Percentiles rank a stretch among this genome's conserved stretches.
Conservation (phyloP, 805 yeast genomes). For the Metschnikowia proteae region DNA sequence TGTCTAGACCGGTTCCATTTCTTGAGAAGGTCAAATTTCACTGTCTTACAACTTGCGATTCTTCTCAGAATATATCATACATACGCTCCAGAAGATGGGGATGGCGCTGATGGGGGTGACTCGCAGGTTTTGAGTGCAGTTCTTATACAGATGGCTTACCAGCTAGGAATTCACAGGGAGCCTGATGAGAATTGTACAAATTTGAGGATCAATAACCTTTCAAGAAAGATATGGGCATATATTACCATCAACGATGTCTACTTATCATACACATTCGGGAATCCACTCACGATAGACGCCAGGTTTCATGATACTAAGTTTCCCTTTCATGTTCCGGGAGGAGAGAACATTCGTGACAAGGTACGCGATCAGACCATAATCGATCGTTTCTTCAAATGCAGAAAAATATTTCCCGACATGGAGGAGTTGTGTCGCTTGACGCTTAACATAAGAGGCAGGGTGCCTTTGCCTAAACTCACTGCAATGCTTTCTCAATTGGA, state of each 20-base stretch:
- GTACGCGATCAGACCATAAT: slow-evolving; percentile 10
- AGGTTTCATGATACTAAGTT: slow-evolving; percentile 13
- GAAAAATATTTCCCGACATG: slow-evolving; percentile 4
- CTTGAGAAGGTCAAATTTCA: slow-evolving; percentile 32
- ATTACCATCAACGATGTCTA: slow-evolving; percentile 14
- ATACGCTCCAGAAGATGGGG: slow-evolving; percentile 41
- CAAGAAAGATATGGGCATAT: slow-evolving; percentile 25
- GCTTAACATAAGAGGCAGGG: slow-evolving; percentile 9
- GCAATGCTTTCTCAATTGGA: slow-evolving; percentile 8
- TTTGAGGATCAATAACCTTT: slow-evolving; percentile 19
- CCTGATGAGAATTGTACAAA: slow-evolving; percentile 38
- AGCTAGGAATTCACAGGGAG: slow-evolving; percentile 66
- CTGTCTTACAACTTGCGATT: slow-evolving; percentile 30
- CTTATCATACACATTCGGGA: slow-evolving; percentile 15
- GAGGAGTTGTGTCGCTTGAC: slow-evolving; percentile 7
- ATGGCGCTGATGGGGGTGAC: slow-evolving; percentile 40
- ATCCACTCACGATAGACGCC: slow-evolving; percentile 10
- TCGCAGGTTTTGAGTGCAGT: slow-evolving; percentile 25
- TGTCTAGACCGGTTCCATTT: slow-evolving; percentile 55
- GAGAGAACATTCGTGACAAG: slow-evolving; percentile 15
- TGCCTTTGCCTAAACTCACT: slow-evolving; percentile 12
- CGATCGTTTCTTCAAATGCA: slow-evolving; percentile 11
- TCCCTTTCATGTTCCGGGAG: slow-evolving; percentile 16
- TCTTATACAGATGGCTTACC: slow-evolving; percentile 57
- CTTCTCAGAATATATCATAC: slow-evolving; percentile 28